These are phyloP conservation scores for Cymodocea nodosa DNA, from an alignment of 116 monocot genomes.

Conservation along the genomic window DNA sequence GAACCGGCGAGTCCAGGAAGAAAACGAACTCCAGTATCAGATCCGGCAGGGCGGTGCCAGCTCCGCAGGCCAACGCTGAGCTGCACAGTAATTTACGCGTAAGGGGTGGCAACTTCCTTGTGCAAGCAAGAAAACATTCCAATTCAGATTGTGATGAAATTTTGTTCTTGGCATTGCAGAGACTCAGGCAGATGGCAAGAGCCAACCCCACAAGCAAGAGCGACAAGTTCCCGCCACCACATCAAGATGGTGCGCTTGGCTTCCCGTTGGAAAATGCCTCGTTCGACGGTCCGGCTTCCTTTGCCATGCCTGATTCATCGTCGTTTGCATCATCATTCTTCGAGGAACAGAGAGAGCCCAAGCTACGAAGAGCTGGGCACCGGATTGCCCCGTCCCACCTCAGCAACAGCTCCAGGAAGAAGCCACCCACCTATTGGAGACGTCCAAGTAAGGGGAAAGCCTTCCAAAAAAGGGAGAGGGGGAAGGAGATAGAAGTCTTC, in stretches of 20 bases:
- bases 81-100: slow-evolving; percentile 66
- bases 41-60: slow-evolving; percentile 49
- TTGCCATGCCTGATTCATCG: slow-evolving; percentile 22
- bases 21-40: slow-evolving; percentile 14
- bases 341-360: slow-evolving; percentile 9
- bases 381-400: slow-evolving; percentile 14
- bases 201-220: slow-evolving; percentile 33
- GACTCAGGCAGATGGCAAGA: slow-evolving; percentile 8
- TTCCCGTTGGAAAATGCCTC: slow-evolving; percentile 12
- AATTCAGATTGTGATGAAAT: neutral
- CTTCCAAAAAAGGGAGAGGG: slow-evolving; percentile 13
- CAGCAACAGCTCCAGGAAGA: slow-evolving; percentile 3
- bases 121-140: too few species aligned
- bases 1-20: slow-evolving; percentile 16
- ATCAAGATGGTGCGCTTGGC: slow-evolving; percentile 58
- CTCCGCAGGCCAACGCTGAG: slow-evolving; percentile 75
- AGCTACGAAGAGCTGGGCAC: slow-evolving; percentile 2
- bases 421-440: slow-evolving; percentile 19
- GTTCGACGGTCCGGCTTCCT: slow-evolving; percentile 16
- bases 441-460: slow-evolving; percentile 9
- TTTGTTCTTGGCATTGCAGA: slow-evolving; percentile 18
- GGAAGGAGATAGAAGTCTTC: slow-evolving; percentile 11
- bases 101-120: slow-evolving; percentile 1
- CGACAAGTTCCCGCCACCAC: slow-evolving; percentile 88
- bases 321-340: slow-evolving; percentile 35